Percentiles rank a stretch among this genome's conserved stretches.
phyloP scores from a whole-genome alignment of 371 early-diverging fungal species.

The Apophysomyces ossiformis region DNA sequence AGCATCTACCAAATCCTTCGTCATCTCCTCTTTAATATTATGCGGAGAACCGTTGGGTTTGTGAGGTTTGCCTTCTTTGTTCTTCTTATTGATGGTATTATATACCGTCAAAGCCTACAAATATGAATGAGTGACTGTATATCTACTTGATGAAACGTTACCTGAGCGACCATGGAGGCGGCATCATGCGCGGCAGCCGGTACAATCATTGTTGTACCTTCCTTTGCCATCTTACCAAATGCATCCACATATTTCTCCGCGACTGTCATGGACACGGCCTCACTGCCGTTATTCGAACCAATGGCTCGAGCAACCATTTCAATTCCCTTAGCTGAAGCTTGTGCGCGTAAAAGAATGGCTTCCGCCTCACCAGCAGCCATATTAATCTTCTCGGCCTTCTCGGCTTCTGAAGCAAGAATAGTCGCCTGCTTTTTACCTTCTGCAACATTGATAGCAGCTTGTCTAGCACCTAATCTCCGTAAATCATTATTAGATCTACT shows the following conservation, averaged over 20 bases:
- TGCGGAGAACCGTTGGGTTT: slow-evolving; percentile 11
- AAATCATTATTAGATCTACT: background rate
- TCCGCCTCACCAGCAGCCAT: slow-evolving; percentile 88
- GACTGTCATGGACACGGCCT: slow-evolving; percentile 91
- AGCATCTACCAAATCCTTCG: slow-evolving; percentile 39
- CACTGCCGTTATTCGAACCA: slow-evolving; percentile 66
- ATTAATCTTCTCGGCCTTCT: slow-evolving; percentile 88
- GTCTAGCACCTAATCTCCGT: slow-evolving; percentile 68
- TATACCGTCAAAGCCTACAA: slow-evolving; percentile 57
- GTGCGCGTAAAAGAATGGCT: slow-evolving; percentile 85
- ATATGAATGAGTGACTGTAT: background rate
- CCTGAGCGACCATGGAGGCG: slow-evolving; percentile 86
- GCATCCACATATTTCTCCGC: slow-evolving; percentile 98
- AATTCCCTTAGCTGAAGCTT: slow-evolving; percentile 86
- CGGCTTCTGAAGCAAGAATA: slow-evolving; percentile 95
- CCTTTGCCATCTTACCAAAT: slow-evolving; percentile 91
- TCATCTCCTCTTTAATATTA: slow-evolving; percentile 39
- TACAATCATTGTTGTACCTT: slow-evolving; percentile 92
- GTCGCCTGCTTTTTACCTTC: slow-evolving; percentile 94
- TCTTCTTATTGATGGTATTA: slow-evolving; percentile 52
- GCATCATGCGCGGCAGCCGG: slow-evolving; percentile 87
- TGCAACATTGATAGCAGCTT: slow-evolving; percentile 97
- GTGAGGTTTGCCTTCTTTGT: slow-evolving; percentile 17
- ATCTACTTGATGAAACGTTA: slow-evolving; percentile 9
- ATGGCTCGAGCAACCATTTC: slow-evolving; percentile 83